Percentiles rank a stretch among this genome's conserved stretches.
Conservation (phyloP, 345 rosid genomes). For the Eucalyptus microcorys region DNA sequence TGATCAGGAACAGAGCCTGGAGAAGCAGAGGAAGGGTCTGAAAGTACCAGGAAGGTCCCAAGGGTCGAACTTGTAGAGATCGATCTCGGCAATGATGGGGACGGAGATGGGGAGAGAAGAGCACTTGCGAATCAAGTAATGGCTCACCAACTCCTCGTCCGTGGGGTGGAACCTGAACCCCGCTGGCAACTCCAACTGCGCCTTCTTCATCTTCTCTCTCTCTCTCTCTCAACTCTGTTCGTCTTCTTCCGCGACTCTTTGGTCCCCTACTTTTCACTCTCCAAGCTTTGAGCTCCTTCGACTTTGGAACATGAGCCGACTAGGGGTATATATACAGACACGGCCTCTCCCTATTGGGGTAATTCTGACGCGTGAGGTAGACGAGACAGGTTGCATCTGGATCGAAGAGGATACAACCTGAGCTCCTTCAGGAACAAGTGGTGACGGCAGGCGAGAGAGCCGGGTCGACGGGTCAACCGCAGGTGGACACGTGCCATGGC, state of each 20-base stretch:
- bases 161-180: conserved; percentile 97
- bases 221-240: background rate
- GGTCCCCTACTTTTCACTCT: background rate
- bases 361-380: background rate
- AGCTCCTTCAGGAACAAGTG: background rate
- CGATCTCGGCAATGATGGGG: conserved; percentile 78
- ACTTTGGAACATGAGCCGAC: background rate
- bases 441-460: background rate
- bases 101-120: conserved; percentile 37
- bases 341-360: background rate
- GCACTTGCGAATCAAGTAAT: conserved; percentile 60
- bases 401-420: background rate
- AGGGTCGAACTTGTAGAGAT: conserved; percentile 79
- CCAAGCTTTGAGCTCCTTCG: background rate
- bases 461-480: background rate
- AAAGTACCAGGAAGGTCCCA: conserved; percentile 87
- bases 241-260: background rate
- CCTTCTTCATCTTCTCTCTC: background rate
- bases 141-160: conserved; percentile 78
- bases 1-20: background rate
- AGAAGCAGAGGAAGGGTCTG: background rate
- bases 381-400: background rate
- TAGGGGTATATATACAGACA: background rate
- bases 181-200: conserved; percentile 54
- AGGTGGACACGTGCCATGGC: background rate